These are phyloP conservation scores for Echium plantagineum DNA, from an alignment of 257 asterid genomes.

Conservation along the genomic window DNA sequence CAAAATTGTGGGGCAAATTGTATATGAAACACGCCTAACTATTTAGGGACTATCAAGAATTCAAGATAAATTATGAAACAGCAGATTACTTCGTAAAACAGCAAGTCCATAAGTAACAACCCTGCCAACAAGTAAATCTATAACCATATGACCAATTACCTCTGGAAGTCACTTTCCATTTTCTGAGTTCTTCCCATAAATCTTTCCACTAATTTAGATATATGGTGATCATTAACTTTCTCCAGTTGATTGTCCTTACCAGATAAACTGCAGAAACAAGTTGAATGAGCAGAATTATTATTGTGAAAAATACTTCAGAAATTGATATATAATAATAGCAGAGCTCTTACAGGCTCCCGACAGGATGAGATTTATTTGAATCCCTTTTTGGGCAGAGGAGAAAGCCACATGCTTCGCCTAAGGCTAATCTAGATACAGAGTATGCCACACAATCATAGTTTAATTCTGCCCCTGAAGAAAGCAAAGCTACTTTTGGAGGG, in stretches of 20 bases:
- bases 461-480: conserved; percentile 41
- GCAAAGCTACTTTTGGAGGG: conserved; percentile 47
- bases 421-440: conserved; percentile 42
- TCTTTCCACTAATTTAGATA: conserved; percentile 28
- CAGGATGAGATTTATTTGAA: conserved; percentile 16
- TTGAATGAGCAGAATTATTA: neutral
- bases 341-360: conserved; percentile 35
- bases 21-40: neutral
- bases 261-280: conserved; percentile 23
- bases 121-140: neutral
- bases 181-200: conserved; percentile 40
- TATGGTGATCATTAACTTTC: conserved; percentile 24
- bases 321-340: neutral
- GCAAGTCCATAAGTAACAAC: neutral
- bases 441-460: conserved; percentile 39
- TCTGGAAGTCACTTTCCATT: conserved; percentile 49
- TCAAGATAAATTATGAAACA: neutral
- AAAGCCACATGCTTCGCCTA: conserved; percentile 63
- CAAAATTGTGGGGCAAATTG: too few relatives aligned
- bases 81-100: neutral
- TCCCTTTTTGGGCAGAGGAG: conserved; percentile 28
- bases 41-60: neutral
- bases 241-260: conserved; percentile 19
- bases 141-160: conserved; percentile 33
- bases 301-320: neutral